Evolutionary conservation across 768 basidiomycete genomes (phyloP).

Genomic region (Psilocybe subaeruginosa): DNA sequence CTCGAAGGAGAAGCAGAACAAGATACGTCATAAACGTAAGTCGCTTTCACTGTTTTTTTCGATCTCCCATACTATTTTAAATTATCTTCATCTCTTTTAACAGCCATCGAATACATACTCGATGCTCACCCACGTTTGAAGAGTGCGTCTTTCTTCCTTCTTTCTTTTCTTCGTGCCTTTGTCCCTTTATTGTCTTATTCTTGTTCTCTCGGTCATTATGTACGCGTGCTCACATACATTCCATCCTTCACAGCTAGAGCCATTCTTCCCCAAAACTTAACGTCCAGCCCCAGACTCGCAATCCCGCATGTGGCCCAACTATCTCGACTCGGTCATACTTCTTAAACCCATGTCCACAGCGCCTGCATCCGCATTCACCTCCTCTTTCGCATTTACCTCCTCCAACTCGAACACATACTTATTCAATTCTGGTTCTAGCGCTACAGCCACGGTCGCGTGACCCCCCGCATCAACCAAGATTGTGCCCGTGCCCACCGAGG

Average conservation of each 20-base stretch:
- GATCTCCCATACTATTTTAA: background rate
- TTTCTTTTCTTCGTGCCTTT: background rate
- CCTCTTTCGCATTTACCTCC: background rate
- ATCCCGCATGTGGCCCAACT: constrained; percentile 60
- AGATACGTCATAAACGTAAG: constrained; percentile 47
- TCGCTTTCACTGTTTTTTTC: constrained; percentile 8
- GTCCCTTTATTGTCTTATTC: background rate
- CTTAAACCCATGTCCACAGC: background rate
- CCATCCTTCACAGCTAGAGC: constrained; percentile 26
- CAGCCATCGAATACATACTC: constrained; percentile 27
- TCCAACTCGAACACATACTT: background rate
- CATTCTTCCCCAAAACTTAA: constrained; percentile 31
- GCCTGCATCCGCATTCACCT: background rate
- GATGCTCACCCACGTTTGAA: constrained; percentile 39
- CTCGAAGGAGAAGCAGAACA: constrained; percentile 38
- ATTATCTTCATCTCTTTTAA: background rate
- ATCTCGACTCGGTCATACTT: constrained; percentile 47
- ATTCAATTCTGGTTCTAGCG: background rate
- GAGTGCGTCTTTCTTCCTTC: constrained; percentile 29
- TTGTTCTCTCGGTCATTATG: background rate
- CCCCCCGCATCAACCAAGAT: background rate
- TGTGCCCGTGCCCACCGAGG: constrained; percentile 13
- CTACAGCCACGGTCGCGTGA: background rate
- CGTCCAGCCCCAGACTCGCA: constrained; percentile 20
- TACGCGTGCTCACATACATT: no score